Conservation (phyloP, 2,329 filamentous ascomycete species). For the Arthrobotrys sphaeroides region DNA sequence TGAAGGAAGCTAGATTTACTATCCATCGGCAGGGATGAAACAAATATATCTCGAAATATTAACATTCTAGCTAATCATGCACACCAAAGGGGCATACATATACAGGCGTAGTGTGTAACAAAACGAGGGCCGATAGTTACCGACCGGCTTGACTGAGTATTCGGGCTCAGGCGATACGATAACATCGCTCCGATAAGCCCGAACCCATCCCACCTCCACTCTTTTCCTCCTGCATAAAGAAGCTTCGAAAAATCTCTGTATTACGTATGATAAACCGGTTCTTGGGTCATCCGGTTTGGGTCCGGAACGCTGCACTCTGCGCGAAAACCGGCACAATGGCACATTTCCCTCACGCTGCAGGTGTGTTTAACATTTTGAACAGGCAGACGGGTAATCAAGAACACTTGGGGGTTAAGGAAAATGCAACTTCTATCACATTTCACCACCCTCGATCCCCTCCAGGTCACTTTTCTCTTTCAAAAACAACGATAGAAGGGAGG, state of each 20-base stretch:
- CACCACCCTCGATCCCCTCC: neutral
- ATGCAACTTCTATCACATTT: no score
- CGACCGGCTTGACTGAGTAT: neutral
- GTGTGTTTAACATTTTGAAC: no score
- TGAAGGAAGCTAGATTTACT: no score
- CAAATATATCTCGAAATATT: no score
- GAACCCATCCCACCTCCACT: slow-evolving; percentile 9
- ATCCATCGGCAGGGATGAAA: no score
- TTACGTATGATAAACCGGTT: slow-evolving; percentile 23
- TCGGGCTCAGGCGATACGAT: neutral
- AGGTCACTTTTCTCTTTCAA: neutral
- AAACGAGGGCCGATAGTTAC: no score
- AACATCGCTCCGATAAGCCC: neutral
- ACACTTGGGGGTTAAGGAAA: no score
- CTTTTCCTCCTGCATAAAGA: slow-evolving; percentile 5
- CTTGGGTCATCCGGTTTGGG: neutral
- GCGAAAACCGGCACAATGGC: neutral
- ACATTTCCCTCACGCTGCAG: neutral
- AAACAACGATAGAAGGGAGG: slow-evolving; percentile 19
- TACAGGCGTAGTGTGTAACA: no score
- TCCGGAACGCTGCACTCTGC: neutral
- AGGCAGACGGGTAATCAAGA: no score
- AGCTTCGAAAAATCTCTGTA: slow-evolving; percentile 1
- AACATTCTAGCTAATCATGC: no score
- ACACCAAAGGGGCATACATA: no score